Conservation (phyloP, 352 stramenopile species). For the Globisporangium barbulae region DNA sequence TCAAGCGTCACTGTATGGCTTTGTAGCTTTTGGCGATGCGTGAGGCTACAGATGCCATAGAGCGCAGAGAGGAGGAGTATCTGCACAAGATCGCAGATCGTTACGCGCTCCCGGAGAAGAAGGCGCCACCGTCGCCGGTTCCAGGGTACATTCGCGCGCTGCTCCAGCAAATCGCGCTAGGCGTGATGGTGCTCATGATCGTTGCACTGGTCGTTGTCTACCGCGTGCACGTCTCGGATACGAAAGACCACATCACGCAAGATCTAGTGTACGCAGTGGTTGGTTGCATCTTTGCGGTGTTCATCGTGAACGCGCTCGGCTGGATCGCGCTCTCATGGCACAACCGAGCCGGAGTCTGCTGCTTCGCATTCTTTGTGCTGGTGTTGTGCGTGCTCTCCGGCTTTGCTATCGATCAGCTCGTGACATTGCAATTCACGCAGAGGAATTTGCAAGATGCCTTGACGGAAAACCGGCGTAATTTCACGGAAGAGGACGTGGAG, state of each 20-base stretch:
- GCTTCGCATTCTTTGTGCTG: constrained; percentile 17
- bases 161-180: constrained; percentile 25
- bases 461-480: neutral
- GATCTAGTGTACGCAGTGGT: constrained; percentile 9
- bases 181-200: constrained; percentile 22
- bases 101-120: constrained; percentile 18
- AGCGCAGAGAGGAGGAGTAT: constrained; percentile 52
- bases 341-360: constrained; percentile 19
- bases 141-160: constrained; percentile 14
- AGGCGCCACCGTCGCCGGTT: constrained; percentile 21
- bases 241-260: constrained; percentile 1
- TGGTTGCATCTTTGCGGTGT: constrained; percentile 5
- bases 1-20: neutral
- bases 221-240: constrained; percentile 1
- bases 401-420: constrained; percentile 27
- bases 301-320: constrained; percentile 22
- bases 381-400: constrained; percentile 13
- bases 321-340: constrained; percentile 18
- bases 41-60: constrained; percentile 39
- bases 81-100: constrained; percentile 34
- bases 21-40: constrained; percentile 46
- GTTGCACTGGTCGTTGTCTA: constrained; percentile 17
- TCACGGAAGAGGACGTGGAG: constrained; percentile 22
- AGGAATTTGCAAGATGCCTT: constrained; percentile 19
- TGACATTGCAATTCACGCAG: constrained; percentile 30